Conservation (phyloP, 1,284 basidiomycete genomes). For the Omphalotus olearius region DNA sequence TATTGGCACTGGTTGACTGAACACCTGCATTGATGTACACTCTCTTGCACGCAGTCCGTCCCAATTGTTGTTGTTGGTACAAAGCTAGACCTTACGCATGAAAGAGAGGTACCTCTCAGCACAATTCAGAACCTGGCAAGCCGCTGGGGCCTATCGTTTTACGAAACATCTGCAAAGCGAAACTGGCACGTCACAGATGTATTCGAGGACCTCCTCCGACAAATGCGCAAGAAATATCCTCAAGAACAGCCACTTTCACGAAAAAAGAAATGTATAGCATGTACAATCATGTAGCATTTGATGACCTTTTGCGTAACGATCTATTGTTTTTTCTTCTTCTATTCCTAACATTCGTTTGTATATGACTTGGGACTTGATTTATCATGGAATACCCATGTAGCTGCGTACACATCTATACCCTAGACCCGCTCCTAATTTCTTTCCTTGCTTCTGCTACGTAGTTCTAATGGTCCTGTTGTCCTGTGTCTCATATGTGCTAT, state of each 20-base stretch:
- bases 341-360: too few relatives aligned
- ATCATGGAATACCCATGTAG: too few relatives aligned
- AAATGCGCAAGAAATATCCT: constrained; percentile 68
- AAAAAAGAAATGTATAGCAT: constrained; percentile 33
- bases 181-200: constrained; percentile 79
- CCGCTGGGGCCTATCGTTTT: constrained; percentile 75
- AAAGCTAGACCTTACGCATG: constrained; percentile 79
- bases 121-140: constrained; percentile 63
- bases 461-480: too few relatives aligned
- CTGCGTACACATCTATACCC: too few relatives aligned
- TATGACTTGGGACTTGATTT: too few relatives aligned
- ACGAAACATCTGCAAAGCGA: constrained; percentile 80
- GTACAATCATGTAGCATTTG: constrained; percentile 54
- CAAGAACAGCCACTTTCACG: constrained; percentile 29
- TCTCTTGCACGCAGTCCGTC: constrained; percentile 37
- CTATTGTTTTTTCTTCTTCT: too few relatives aligned
- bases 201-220: constrained; percentile 74
- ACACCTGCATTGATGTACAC: background rate
- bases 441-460: too few relatives aligned
- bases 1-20: too few relatives aligned
- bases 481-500: too few relatives aligned
- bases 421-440: too few relatives aligned
- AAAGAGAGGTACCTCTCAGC: constrained; percentile 72
- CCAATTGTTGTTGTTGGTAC: constrained; percentile 89
- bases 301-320: too few relatives aligned